phyloP scores from a whole-genome alignment of 805 yeast genomes.

The Candida coquimbonensis region DNA sequence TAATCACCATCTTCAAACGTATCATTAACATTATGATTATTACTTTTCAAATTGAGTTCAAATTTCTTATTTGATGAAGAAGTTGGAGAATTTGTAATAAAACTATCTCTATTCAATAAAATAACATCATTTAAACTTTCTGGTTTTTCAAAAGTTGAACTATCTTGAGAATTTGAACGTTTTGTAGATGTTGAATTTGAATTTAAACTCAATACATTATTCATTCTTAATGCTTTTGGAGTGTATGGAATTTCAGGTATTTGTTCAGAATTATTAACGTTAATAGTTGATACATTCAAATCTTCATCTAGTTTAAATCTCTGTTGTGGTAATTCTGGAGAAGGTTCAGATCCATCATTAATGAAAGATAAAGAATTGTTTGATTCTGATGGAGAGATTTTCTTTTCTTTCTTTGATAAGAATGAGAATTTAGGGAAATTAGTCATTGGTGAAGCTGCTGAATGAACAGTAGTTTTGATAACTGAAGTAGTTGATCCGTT shows the following conservation, averaged over 20 bases:
- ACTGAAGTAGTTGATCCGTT: constrained; percentile 1
- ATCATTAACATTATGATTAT: not conserved
- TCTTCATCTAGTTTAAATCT: too few species aligned
- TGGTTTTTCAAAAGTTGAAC: not conserved
- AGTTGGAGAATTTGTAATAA: constrained; percentile 10
- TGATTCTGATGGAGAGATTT: constrained; percentile 16
- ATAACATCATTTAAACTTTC: constrained; percentile 9
- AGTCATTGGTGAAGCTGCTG: constrained; percentile 19
- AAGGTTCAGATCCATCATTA: constrained; percentile 20
- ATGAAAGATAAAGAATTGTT: constrained; percentile 19
- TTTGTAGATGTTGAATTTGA: not conserved
- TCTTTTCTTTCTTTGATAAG: constrained; percentile 5
- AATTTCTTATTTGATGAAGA: not conserved
- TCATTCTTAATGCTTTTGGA: constrained; percentile 12
- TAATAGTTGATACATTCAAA: not conserved
- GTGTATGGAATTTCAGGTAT: constrained; percentile 21
- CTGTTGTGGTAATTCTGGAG: too few species aligned
- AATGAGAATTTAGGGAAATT: constrained; percentile 16
- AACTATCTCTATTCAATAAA: constrained; percentile 11
- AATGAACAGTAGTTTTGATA: constrained; percentile 11
- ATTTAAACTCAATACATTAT: too few species aligned
- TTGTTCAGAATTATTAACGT: not conserved
- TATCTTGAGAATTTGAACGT: not conserved
- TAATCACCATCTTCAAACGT: constrained; percentile 1
- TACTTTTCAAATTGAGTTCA: not conserved